Evolutionary conservation across 2,329 filamentous ascomycete genomes (phyloP), one percentile per base, ranked within the genome.

Genomic region (Exophiala aquamarina): DNA sequence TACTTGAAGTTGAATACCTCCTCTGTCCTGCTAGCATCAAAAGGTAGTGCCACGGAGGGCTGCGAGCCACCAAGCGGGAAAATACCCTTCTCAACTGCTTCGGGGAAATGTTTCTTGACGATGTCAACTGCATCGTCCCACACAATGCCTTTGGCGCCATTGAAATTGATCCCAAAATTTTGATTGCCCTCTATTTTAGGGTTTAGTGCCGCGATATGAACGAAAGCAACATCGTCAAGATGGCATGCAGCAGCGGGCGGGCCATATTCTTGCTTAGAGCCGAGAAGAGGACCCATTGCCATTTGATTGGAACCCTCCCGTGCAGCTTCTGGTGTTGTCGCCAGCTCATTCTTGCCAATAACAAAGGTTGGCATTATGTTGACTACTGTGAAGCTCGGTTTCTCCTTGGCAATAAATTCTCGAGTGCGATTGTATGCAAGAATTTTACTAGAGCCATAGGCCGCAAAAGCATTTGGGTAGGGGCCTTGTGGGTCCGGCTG

Each of bases 341-440:
- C 60, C 9, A 62, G 48, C 17, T 63, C 61, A 38, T 67, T 59
- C n/a, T 58, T 51, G 34, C 84, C 83, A 38, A 85, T 77, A 0
- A 83, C 80, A 47, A 80, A 72, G 0, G 82, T 81, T 39, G 79
- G 78, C 61, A 81, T 81, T 55, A 87, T 78, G 10, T 79, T 80
- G 15, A 76, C 70, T 21, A 87, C 62, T 29, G 77, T 75, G 59
- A 87, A 87, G 44, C 69, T 71, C 0, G 81, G 78, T 44, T 72
- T 69, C 59, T 79, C 71, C 20, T 74, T 70, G 26, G 75, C 69
- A n/a, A 84, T 60, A 57, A 85, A 83, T 2, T 78, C 72, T 83
- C 83, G 87, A 3, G 82, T 80, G 2, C 83, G 79, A 50, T 75
- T 78, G 59, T 87, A 83, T 0, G 82, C 83, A 50, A 89, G 58